Base-by-base conservation (phyloP, 345 rosid species). In the Boechera divaricarpa region DNA sequence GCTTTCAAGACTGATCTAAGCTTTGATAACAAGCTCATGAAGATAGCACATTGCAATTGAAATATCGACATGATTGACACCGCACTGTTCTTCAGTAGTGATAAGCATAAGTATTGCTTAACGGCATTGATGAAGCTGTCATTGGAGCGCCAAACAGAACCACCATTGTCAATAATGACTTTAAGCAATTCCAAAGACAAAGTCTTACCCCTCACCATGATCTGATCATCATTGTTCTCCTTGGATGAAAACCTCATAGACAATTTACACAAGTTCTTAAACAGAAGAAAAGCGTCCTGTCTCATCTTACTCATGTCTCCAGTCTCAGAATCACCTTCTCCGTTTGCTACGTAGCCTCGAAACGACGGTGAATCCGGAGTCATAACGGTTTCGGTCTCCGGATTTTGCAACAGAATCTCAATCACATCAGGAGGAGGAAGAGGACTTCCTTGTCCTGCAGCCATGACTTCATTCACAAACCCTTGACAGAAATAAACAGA, bases 191-290 rank as follows among this genome's bases (percentile, higher is more conserved):
- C 96, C 70, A 95, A 74, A 28, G 97, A 95, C 79, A 92, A 49
- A 1, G 90, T 86, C 79, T 92, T 95, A 6, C 99, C 99, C 68
- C 97, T 92, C 80, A 95, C 81, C 71, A 95, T 90, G 79, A 92
- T 86, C 65, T 92, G 94, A 82, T 95, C 97, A 84, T 95, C 99
- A 0, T 90, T 85, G 65, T 87, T 90, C 80, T 91, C 98, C 80
- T 92, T 97, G 0, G 98, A 85, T 0, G 97, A 91, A 77, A 85
- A 92, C 81, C 92, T 91, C 99, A 95, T 95, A 1, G 99, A 95
- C 82, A 95, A 72, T 79, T 90, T 95, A 69, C 99, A 91, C 71
- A 95, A 78, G 81, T 95, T 92, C 86, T 87, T 95, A 12, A 92
- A 95, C 62, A 91, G 79, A 73, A 89, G 85, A 77, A 91, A 91